phyloP scores from a whole-genome alignment of 306 rosid genomes.

The Mimosa pudica region DNA sequence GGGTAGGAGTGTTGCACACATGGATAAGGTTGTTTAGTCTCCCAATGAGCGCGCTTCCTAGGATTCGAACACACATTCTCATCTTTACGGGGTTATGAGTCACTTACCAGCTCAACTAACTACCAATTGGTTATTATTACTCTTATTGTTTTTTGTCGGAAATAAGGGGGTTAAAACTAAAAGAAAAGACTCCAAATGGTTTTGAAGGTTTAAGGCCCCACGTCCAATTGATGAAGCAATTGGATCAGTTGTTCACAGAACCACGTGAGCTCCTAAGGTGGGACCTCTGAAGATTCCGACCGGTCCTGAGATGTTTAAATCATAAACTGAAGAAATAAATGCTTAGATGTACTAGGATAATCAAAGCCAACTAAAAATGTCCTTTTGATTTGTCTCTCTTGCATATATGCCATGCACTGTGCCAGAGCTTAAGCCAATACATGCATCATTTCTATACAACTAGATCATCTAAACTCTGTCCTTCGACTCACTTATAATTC shows the following conservation, averaged over 20 bases:
- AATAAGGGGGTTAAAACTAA: background rate
- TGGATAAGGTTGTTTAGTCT: too few relatives aligned
- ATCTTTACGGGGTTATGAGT: too few relatives aligned
- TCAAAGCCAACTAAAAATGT: background rate
- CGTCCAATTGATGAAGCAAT: background rate
- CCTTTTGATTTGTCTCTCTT: background rate
- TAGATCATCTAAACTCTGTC: background rate
- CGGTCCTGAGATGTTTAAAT: background rate
- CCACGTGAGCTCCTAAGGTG: constrained; percentile 1
- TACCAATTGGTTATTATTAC: background rate
- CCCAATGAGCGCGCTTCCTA: too few relatives aligned
- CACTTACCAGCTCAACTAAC: too few relatives aligned
- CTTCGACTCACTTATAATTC: background rate
- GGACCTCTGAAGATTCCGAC: constrained; percentile 11
- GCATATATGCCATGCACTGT: background rate
- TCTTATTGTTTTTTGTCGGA: background rate
- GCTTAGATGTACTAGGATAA: background rate
- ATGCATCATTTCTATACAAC: background rate
- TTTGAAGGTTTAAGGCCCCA: constrained; percentile 7
- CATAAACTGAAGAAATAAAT: background rate
- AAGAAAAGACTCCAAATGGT: background rate
- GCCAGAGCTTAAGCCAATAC: background rate
- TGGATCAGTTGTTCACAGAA: background rate
- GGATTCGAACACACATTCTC: too few relatives aligned
- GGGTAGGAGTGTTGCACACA: too few relatives aligned